These are phyloP conservation scores for Ploettnerulaceae sp. DNA, from an alignment of 2,329 filamentous ascomycete species.

Conservation along the genomic window DNA sequence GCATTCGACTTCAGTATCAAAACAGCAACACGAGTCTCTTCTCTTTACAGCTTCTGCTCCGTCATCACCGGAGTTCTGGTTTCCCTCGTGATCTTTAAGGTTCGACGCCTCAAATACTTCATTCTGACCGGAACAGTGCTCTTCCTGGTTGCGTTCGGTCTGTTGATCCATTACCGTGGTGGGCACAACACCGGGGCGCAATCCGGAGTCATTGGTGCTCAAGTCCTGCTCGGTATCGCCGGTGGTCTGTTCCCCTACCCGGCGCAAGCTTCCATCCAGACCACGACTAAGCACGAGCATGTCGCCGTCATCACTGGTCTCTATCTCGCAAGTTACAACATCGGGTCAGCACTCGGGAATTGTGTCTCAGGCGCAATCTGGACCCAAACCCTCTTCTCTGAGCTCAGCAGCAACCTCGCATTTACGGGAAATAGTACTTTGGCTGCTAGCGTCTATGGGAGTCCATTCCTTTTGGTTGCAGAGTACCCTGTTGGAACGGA, in stretches of 20 bases:
- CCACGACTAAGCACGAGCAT: conserved; percentile 47
- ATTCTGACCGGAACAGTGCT: conserved; percentile 2
- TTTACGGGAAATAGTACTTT: conserved; percentile 35
- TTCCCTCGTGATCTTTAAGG: conserved; percentile 3
- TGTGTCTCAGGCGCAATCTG: conserved; percentile 60
- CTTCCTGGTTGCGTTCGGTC: conserved; percentile 2
- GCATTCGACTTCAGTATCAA: conserved; percentile 7
- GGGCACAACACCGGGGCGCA: not conserved
- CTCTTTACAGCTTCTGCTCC: conserved; percentile 5
- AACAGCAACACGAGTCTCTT: not conserved
- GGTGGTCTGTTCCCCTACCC: conserved; percentile 54
- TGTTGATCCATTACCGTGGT: conserved; percentile 2
- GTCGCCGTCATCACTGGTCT: conserved; percentile 60
- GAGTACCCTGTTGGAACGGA: conserved; percentile 41
- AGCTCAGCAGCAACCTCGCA: conserved; percentile 48
- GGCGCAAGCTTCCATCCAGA: conserved; percentile 46
- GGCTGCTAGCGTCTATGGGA: conserved; percentile 32
- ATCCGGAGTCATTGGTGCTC: conserved; percentile 4
- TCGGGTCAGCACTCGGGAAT: conserved; percentile 54
- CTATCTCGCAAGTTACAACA: conserved; percentile 57
- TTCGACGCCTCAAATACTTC: conserved; percentile 5
- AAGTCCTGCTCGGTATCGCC: conserved; percentile 4
- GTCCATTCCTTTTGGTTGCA: conserved; percentile 38
- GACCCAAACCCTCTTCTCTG: conserved; percentile 48
- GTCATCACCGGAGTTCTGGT: conserved; percentile 4